Conservation (phyloP, 2,329 filamentous ascomycete species). For the Achaetomium macrosporum region DNA sequence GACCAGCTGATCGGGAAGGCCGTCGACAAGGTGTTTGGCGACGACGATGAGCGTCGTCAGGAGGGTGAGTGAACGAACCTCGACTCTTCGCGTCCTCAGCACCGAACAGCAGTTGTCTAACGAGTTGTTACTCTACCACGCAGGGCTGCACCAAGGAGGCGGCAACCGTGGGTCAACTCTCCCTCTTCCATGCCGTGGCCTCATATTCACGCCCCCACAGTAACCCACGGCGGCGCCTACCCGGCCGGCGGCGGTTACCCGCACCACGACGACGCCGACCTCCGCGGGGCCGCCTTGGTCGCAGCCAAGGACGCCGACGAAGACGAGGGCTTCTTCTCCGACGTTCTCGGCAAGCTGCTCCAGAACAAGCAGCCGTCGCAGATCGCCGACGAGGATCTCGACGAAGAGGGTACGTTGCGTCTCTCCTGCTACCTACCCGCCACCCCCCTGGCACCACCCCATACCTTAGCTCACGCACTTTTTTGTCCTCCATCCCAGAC, state of each 20-base stretch:
- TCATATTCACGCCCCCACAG: conserved; percentile 23
- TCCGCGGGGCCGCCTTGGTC: conserved; percentile 42
- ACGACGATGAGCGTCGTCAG: conserved; percentile 6
- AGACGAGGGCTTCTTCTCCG: conserved; percentile 41
- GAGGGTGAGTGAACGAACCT: conserved; percentile 6
- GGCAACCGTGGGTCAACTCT: conserved; percentile 16
- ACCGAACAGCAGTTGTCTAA: not conserved
- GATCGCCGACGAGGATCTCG: conserved; percentile 41
- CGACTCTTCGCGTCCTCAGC: not conserved
- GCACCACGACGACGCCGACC: conserved; percentile 38
- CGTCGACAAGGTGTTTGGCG: conserved; percentile 10
- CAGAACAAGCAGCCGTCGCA: conserved; percentile 43
- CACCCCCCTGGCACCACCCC: not conserved
- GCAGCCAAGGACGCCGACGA: conserved; percentile 44
- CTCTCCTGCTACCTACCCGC: not conserved
- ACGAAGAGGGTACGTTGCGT: conserved; percentile 43
- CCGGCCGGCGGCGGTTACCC: conserved; percentile 31
- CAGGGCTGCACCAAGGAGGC: conserved; percentile 10
- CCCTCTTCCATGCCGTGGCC: not conserved
- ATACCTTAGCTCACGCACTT: not conserved
- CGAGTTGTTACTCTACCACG: not conserved
- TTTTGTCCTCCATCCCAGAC: conserved; percentile 36
- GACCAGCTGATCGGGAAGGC: conserved; percentile 15
- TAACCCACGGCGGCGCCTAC: conserved; percentile 30
- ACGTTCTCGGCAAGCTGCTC: conserved; percentile 41